A percentile compares a stretch with the other conserved stretches of the same genome.
Conservation (phyloP, 1,284 basidiomycete species). For the Rhodotorula sp. region DNA sequence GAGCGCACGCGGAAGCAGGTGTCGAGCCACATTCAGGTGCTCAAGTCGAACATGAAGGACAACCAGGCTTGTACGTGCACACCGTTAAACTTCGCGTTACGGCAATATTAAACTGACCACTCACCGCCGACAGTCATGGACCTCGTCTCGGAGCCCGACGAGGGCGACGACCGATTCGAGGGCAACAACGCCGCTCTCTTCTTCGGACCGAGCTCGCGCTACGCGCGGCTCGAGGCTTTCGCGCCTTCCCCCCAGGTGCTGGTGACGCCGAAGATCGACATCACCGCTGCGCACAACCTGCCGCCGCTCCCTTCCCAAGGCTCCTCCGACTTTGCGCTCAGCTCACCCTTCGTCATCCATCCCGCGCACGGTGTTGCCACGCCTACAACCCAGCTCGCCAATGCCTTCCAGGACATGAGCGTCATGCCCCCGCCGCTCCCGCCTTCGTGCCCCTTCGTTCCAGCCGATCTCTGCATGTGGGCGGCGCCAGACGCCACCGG, state of each 20-base stretch:
- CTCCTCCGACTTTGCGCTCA: not conserved
- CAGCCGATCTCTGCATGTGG: constrained; percentile 13
- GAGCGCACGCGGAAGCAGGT: constrained; percentile 52
- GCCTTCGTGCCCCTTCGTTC: constrained; percentile 14
- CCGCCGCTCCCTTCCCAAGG: not conserved
- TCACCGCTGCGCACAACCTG: constrained; percentile 10
- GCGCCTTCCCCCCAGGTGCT: no score
- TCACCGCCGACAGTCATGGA: constrained; percentile 33
- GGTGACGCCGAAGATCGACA: constrained; percentile 17
- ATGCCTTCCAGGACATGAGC: constrained; percentile 37
- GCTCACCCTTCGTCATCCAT: constrained; percentile 23
- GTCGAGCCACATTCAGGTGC: constrained; percentile 52
- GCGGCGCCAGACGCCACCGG: not conserved
- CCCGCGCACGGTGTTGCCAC: constrained; percentile 12
- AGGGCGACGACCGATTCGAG: constrained; percentile 38
- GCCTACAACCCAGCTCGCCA: constrained; percentile 32
- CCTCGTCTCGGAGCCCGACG: constrained; percentile 40
- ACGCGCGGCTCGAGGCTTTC: not conserved
- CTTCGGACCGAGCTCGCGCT: constrained; percentile 34
- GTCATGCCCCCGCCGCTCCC: constrained; percentile 15
- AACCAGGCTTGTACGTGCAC: constrained; percentile 48
- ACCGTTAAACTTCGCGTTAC: not conserved
- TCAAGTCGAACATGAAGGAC: constrained; percentile 51
- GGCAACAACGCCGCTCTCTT: constrained; percentile 35
- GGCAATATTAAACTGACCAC: not conserved